Evolutionary conservation across 441 rosid genomes (phyloP).

Genomic region (Jatropha multifida): DNA sequence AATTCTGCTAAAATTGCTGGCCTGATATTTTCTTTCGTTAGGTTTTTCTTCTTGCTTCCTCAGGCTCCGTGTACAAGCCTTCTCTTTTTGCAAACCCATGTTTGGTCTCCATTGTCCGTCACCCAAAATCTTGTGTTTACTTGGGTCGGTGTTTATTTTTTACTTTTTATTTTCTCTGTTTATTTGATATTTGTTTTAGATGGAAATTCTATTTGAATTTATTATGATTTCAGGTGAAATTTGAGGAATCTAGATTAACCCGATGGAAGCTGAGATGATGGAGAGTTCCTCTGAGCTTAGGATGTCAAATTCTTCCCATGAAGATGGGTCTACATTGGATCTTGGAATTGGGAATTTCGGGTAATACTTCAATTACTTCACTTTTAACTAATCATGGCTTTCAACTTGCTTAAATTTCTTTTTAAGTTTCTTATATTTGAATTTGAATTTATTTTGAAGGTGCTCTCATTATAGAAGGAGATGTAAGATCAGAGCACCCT

Average conservation of each 20-base stretch:
- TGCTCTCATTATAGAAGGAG: slow-evolving; percentile 55
- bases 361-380: slow-evolving; percentile 19
- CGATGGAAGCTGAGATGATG: slow-evolving; percentile 10
- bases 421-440: background rate
- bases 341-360: slow-evolving; percentile 39
- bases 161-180: background rate
- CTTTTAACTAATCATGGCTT: background rate
- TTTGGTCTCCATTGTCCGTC: background rate
- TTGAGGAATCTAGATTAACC: slow-evolving; percentile 1
- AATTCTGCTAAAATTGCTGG: background rate
- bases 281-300: slow-evolving; percentile 13
- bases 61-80: background rate
- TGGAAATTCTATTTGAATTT: background rate
- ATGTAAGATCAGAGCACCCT: slow-evolving; percentile 61
- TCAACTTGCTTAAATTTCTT: background rate
- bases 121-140: background rate
- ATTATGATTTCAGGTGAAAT: slow-evolving; percentile 13
- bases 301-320: slow-evolving; percentile 18
- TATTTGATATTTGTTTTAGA: background rate
- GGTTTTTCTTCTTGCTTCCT: background rate
- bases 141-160: background rate
- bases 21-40: background rate
- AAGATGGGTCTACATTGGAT: slow-evolving; percentile 23
- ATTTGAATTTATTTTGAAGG: slow-evolving; percentile 21
- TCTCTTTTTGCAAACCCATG: background rate